Conservation (phyloP, 345 rosid genomes). For the Abelmoschus esculentus region DNA sequence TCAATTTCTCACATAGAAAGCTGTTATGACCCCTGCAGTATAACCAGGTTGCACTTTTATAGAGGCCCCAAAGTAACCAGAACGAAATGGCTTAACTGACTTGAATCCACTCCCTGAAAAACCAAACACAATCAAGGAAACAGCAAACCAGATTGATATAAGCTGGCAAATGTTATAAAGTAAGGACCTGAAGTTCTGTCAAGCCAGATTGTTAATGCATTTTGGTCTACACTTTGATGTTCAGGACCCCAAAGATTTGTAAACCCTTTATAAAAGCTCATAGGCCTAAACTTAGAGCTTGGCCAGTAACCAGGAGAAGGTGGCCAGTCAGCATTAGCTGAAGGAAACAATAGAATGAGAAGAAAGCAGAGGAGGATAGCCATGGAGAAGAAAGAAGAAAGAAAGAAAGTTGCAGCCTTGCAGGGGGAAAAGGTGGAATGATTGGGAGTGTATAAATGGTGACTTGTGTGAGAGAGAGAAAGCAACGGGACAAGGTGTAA, state of each 20-base stretch:
- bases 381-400: conserved; percentile 17
- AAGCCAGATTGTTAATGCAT: conserved; percentile 80
- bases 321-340: conserved; percentile 52
- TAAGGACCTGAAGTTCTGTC: conserved; percentile 67
- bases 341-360: conserved; percentile 30
- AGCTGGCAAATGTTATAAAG: neutral
- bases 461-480: conserved; percentile 18
- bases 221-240: conserved; percentile 61
- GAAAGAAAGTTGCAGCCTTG: neutral
- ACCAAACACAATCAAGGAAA: conserved; percentile 8
- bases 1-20: conserved; percentile 66
- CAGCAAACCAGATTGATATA: conserved; percentile 3
- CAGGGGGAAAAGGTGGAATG: conserved; percentile 19
- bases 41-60: conserved; percentile 88
- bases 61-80: conserved; percentile 88
- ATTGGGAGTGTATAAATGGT: conserved; percentile 29
- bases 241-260: conserved; percentile 87
- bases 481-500: conserved; percentile 14
- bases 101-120: conserved; percentile 85
- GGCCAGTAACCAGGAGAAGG: conserved; percentile 98
- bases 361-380: conserved; percentile 28
- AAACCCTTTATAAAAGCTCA: conserved; percentile 62
- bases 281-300: conserved; percentile 60
- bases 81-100: conserved; percentile 75
- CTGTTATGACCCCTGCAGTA: conserved; percentile 92